Base-by-base conservation (phyloP, 768 basidiomycete genomes). In the Leucocoprinus leucothites region DNA sequence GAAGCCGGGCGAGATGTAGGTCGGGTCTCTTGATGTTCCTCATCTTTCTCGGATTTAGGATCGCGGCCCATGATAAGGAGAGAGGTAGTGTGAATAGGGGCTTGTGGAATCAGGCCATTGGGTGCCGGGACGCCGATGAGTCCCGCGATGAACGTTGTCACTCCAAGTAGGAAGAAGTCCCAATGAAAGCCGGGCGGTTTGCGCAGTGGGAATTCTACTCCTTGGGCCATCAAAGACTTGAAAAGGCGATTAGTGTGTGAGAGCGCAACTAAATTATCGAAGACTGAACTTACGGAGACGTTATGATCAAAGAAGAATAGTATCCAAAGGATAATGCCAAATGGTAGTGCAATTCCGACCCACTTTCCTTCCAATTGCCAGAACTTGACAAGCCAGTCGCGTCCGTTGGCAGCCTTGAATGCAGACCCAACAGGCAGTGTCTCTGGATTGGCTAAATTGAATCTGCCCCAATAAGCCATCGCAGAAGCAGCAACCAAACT, bases 291-390 rank as follows among this genome's bases (percentile, higher is more conserved):
- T 66, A 91, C 91, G 45, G 92, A 94, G 51, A 94, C 91, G 61
- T 95, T 95, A 60, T 94, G 91, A 60, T 98, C 94, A 61, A 97
- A 97, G 75, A 94, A 94, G 72, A 98, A 96, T 42, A 97, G 72
- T 21, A 96, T 81, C 84, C 91, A 97, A 4, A 98, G 74, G 19
- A 94, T 75, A 40, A 94, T 69, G 2, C 94, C 95, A 63, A 97
- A 97, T 0, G 94, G 94, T 41, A 94, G 74, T 0, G 94, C 91
- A 25, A 92, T 85, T 9, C 86, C 91, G 2, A 95, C 86, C 89
- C 92, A 97, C 70, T 91, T 91, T 0, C 80, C 85, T 18, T 89
- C 86, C 2, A 97, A 74, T 58, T 93, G 71, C 95, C 94, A 97
- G 64, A 96, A 97, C 26, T 67, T 79, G 9, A 97, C 90, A 0